Conservation (phyloP, 441 rosid genomes). For the California macrophylla region DNA sequence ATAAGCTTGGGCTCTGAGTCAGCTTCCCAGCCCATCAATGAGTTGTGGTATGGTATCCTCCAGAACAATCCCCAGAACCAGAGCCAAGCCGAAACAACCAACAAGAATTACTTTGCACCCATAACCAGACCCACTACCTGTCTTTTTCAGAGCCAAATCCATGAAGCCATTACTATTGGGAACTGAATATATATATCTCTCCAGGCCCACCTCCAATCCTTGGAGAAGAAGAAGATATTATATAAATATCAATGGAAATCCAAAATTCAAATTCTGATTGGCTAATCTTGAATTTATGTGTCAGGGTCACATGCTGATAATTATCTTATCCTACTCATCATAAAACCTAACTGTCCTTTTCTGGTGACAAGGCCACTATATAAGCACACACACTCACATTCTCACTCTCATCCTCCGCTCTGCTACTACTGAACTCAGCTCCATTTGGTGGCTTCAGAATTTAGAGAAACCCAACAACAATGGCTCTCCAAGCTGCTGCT, state of each 20-base stretch:
- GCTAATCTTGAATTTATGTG: constrained; percentile 28
- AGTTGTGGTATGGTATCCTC: neutral
- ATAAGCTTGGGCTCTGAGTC: no score
- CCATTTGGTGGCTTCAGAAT: neutral
- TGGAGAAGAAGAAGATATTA: neutral
- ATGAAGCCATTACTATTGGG: constrained; percentile 25
- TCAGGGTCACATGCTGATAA: constrained; percentile 8
- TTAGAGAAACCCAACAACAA: constrained; percentile 2
- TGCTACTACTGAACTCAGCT: neutral
- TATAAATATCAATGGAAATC: constrained; percentile 41
- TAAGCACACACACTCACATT: neutral
- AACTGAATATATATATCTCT: constrained; percentile 22
- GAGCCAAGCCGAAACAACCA: neutral
- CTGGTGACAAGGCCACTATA: neutral
- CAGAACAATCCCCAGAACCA: neutral
- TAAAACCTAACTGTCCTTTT: neutral
- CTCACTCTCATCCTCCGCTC: neutral
- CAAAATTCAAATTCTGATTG: constrained; percentile 35
- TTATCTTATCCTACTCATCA: constrained; percentile 5
- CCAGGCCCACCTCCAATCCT: neutral
- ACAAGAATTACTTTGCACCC: neutral
- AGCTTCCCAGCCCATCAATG: no score
- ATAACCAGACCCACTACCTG: constrained; percentile 13
- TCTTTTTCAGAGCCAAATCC: constrained; percentile 10
- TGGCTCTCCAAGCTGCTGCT: constrained; percentile 69